These are phyloP conservation scores for Aquilaria agallochum DNA, from an alignment of 441 rosid species.

Conservation along the genomic window DNA sequence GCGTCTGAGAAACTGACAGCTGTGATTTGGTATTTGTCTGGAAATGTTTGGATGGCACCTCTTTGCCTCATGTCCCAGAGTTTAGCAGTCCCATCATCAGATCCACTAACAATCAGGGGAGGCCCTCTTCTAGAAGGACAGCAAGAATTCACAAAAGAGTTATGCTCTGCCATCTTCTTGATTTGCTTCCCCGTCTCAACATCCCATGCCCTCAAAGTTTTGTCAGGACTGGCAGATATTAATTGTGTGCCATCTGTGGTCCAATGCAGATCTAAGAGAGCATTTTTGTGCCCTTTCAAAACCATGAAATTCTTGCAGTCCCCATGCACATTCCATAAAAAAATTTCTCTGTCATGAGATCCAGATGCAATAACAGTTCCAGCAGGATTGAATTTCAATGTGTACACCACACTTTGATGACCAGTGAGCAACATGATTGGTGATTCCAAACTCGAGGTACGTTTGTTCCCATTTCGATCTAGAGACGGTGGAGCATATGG, in stretches of 20 bases:
- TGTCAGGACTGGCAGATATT: slow-evolving; percentile 89
- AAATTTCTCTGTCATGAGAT: slow-evolving; percentile 88
- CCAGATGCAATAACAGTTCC: slow-evolving; percentile 89
- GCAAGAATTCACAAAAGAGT: slow-evolving; percentile 86
- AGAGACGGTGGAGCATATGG: slow-evolving; percentile 55
- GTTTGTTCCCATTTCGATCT: slow-evolving; percentile 51
- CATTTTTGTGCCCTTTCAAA: slow-evolving; percentile 90
- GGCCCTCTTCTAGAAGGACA: slow-evolving; percentile 90
- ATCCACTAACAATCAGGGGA: slow-evolving; percentile 85
- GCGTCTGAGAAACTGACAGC: slow-evolving; percentile 92
- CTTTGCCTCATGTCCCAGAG: slow-evolving; percentile 98
- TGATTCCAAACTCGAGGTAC: slow-evolving; percentile 82
- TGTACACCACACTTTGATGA: slow-evolving; percentile 78
- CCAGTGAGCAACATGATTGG: slow-evolving; percentile 87
- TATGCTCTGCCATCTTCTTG: slow-evolving; percentile 95
- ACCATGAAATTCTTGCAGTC: slow-evolving; percentile 96
- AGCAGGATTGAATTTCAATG: slow-evolving; percentile 85
- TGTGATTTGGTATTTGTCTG: slow-evolving; percentile 92
- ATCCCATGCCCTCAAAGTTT: slow-evolving; percentile 90
- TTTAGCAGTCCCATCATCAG: slow-evolving; percentile 95
- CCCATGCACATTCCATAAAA: slow-evolving; percentile 80
- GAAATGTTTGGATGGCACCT: slow-evolving; percentile 97
- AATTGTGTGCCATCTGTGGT: slow-evolving; percentile 82
- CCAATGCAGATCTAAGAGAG: slow-evolving; percentile 91
- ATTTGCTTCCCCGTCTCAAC: slow-evolving; percentile 86